Base-by-base conservation (phyloP, 805 yeast genomes). In the Kodamaea neixiangensis region DNA sequence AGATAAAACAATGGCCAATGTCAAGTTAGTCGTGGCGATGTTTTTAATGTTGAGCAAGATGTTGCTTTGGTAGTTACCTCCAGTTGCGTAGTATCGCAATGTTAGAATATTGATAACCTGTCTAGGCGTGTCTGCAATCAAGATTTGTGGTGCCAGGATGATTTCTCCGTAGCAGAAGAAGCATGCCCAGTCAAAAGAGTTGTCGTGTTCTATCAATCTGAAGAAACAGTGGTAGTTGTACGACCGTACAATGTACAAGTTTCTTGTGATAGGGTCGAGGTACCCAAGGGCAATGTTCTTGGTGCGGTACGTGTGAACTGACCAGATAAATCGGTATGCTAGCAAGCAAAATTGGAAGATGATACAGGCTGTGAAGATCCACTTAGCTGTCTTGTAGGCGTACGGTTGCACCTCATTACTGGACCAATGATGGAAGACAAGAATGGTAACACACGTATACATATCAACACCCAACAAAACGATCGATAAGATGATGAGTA, bases 71-170 rank as follows among this genome's bases (percentile, higher is more conserved):
- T 64, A 54, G 47, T 72, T 77, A 13, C 79, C 79, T 31, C 75
- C 71, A 0, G 82, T 71, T 35, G 79, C 82, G 49, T 81, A 81
- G 56, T 72, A 73, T 7, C 66, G 64, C 17, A 86, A 68, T 0
- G 97, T 89, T 57, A 87, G 71, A 21, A 91, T 87, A 62, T 90
- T 90, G 54, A 90, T 80, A 1, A 88, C 85, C 67, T 90, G 97
- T 67, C 97, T 81, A 19, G 97, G 97, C 14, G 91, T 78, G 58
- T 90, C 96, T 0, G 96, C 91, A 42, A 88, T 71, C 7, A 89
- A 59, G 57, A 89, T 77, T 43, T 73, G 75, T 42, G 81, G 71
- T 11, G 87, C 86, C 48, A 81, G 80, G 58, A 86, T 85, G 48
- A 86, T 70, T 45, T 87, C 83, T 55, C 80, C 80, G 66, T 81